Percentiles rank a stretch among this genome's conserved stretches.
Conservation (phyloP, 2,329 filamentous ascomycete species). For the Pseudocercospora musae region DNA sequence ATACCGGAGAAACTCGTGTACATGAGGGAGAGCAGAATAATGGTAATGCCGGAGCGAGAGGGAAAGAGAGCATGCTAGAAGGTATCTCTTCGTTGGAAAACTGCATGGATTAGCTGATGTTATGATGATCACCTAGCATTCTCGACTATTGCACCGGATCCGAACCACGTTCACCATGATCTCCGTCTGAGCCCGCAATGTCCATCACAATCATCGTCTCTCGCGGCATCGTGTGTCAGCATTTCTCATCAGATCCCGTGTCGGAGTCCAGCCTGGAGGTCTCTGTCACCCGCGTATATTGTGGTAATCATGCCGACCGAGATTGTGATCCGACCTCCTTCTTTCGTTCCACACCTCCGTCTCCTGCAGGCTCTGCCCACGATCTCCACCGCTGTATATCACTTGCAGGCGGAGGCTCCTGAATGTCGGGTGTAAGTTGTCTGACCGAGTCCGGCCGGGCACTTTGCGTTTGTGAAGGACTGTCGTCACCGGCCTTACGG, state of each 20-base stretch:
- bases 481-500: neutral
- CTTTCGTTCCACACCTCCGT: neutral
- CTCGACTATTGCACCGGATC: neutral
- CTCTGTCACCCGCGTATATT: too few relatives aligned
- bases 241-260: too few relatives aligned
- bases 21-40: slow-evolving; percentile 2
- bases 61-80: neutral
- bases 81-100: slow-evolving; percentile 3
- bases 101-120: slow-evolving; percentile 1
- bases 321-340: neutral
- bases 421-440: neutral
- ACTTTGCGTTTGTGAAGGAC: neutral
- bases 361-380: neutral
- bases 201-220: too few relatives aligned
- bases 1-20: neutral
- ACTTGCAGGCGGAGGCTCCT: neutral
- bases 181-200: neutral
- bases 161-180: neutral
- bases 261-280: too few relatives aligned
- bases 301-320: neutral
- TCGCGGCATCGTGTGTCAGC: too few relatives aligned
- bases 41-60: slow-evolving; percentile 2
- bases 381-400: neutral
- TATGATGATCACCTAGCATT: slow-evolving; percentile 1
- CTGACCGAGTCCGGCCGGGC: neutral